These are phyloP conservation scores for bread wheat (Triticum aestivum) DNA, from an alignment of 176 grass and related monocot genomes.

Conservation along the genomic window DNA sequence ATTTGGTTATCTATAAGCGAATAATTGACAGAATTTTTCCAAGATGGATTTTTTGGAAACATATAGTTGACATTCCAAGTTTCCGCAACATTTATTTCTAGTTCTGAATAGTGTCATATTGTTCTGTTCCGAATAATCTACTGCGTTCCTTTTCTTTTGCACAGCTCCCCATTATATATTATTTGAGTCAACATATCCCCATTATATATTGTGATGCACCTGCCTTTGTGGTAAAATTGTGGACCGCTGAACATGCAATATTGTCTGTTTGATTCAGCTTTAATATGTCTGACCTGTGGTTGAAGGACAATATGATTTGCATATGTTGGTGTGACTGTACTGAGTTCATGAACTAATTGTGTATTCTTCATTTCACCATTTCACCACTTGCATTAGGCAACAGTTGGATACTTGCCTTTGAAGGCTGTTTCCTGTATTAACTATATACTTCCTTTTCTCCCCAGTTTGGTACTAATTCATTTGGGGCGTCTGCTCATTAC, in stretches of 20 bases:
- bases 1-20: neutral
- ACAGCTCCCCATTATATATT: neutral
- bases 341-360: slow-evolving; percentile 6
- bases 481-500: slow-evolving; percentile 89
- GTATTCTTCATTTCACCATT: slow-evolving; percentile 1
- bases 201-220: neutral
- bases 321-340: slow-evolving; percentile 13
- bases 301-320: neutral
- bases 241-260: neutral
- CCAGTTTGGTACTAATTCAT: slow-evolving; percentile 80
- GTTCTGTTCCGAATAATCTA: slow-evolving; percentile 14
- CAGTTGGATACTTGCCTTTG: neutral
- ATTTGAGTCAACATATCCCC: neutral
- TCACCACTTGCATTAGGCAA: slow-evolving; percentile 7
- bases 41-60: neutral
- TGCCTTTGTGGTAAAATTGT: slow-evolving; percentile 6
- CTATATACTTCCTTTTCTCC: slow-evolving; percentile 13
- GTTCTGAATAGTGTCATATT: neutral
- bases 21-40: neutral
- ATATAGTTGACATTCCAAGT: slow-evolving; percentile 4
- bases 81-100: slow-evolving; percentile 1
- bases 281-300: neutral
- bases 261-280: slow-evolving; percentile 2
- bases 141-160: slow-evolving; percentile 1
- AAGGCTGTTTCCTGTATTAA: slow-evolving; percentile 4